Conservation (phyloP, 148 eudicot genomes). For the Vaccinium corymbosum region DNA sequence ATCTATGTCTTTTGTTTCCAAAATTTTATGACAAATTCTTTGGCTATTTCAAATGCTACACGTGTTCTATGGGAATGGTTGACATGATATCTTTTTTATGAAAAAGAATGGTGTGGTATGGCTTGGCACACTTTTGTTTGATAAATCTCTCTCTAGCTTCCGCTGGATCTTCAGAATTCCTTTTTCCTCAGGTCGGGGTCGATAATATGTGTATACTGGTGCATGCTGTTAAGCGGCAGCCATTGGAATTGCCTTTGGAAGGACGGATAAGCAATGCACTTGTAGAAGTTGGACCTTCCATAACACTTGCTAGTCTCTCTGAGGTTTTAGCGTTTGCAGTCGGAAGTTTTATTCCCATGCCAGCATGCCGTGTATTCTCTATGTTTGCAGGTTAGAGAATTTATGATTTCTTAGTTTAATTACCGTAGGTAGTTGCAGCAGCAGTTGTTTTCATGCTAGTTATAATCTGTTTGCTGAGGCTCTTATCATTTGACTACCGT, state of each 20-base stretch:
- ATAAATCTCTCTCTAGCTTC: conserved; percentile 1
- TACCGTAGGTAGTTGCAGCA: neutral
- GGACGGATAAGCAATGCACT: conserved; percentile 91
- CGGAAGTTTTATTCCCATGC: conserved; percentile 97
- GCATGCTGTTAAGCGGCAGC: conserved; percentile 91
- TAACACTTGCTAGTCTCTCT: conserved; percentile 89
- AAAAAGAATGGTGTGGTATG: neutral
- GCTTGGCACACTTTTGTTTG: conserved; percentile 3
- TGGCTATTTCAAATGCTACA: neutral
- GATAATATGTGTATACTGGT: conserved; percentile 99
- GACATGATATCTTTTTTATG: neutral
- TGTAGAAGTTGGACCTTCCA: conserved; percentile 98
- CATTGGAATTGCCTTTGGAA: conserved; percentile 73
- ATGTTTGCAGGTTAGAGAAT: conserved; percentile 87
- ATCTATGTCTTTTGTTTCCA: neutral
- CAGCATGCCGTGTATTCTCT: conserved; percentile 98
- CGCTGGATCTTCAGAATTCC: neutral
- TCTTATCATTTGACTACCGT: conserved; percentile 22
- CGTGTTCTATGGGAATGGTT: neutral
- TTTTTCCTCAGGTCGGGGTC: conserved; percentile 76
- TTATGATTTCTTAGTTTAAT: conserved; percentile 12
- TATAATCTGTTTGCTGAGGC: conserved; percentile 5
- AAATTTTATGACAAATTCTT: neutral
- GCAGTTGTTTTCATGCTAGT: neutral
- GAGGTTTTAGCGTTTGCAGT: conserved; percentile 99